These are phyloP conservation scores for Yamadazyma sp. DNA, from an alignment of 1,139 yeast genomes.

Conservation along the genomic window DNA sequence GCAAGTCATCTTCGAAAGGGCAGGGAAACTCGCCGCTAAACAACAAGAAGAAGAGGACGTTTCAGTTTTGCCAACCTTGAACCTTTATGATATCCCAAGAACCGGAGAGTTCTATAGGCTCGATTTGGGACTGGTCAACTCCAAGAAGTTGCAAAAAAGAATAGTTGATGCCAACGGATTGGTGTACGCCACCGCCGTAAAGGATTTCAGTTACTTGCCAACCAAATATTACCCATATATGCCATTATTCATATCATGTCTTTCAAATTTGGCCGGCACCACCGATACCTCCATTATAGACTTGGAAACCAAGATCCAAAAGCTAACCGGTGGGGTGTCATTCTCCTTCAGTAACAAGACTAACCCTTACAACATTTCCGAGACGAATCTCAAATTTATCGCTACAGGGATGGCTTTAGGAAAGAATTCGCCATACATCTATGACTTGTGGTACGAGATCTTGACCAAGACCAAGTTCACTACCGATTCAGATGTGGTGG, in stretches of 20 bases:
- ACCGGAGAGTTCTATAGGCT: constrained; percentile 44
- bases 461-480: constrained; percentile 67
- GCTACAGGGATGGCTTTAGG: constrained; percentile 73
- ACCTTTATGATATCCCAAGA: constrained; percentile 69
- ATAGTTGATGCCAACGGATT: constrained; percentile 73
- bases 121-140: constrained; percentile 23
- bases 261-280: constrained; percentile 84
- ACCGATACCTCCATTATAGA: constrained; percentile 65
- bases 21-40: constrained; percentile 55
- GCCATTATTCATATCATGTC: constrained; percentile 75
- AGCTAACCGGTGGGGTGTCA: constrained; percentile 81
- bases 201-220: constrained; percentile 59
- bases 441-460: constrained; percentile 67
- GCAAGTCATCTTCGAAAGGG: constrained; percentile 58
- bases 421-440: constrained; percentile 59
- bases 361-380: constrained; percentile 49
- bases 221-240: constrained; percentile 62
- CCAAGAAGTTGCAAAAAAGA: constrained; percentile 41
- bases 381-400: constrained; percentile 47
- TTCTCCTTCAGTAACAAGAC: constrained; percentile 58
- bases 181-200: constrained; percentile 64
- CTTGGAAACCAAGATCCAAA: constrained; percentile 80
- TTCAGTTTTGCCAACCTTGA: constrained; percentile 75
- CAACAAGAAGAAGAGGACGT: constrained; percentile 74
- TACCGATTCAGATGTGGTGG: constrained; percentile 41